Conservation (phyloP, 2,329 filamentous ascomycete genomes). For the Curvularia verruculosa region DNA sequence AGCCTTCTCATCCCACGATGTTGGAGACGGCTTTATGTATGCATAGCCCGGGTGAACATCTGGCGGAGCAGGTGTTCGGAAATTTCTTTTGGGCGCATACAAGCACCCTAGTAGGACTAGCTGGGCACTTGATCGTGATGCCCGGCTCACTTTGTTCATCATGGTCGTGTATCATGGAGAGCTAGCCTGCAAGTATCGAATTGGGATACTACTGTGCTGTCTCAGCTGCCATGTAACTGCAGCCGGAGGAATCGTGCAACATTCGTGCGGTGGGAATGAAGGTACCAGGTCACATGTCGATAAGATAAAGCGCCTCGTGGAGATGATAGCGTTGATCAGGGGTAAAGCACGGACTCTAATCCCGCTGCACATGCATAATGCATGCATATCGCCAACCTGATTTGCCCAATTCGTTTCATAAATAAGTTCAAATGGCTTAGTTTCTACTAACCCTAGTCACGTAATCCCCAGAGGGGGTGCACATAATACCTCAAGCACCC, state of each 20-base stretch:
- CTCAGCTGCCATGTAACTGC: not conserved
- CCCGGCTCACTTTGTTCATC: not conserved
- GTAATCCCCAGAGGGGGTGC: slow-evolving; percentile 2
- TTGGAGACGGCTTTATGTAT: slow-evolving; percentile 1
- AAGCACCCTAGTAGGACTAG: not conserved
- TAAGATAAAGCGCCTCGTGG: slow-evolving; percentile 13
- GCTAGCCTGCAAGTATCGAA: not conserved
- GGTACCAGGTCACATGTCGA: slow-evolving; percentile 3
- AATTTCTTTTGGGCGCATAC: slow-evolving; percentile 4
- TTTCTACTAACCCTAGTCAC: not conserved
- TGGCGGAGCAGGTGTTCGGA: not conserved
- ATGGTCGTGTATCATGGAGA: not conserved
- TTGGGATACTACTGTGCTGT: not conserved
- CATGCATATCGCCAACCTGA: slow-evolving; percentile 8
- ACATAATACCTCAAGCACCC: slow-evolving; percentile 13
- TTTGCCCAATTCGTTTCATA: slow-evolving; percentile 15
- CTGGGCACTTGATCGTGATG: not conserved
- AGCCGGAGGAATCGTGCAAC: no score
- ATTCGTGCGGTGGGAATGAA: not conserved
- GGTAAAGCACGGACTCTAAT: slow-evolving; percentile 10
- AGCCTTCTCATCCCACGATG: not conserved
- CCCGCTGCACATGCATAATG: slow-evolving; percentile 1
- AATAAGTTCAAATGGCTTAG: slow-evolving; percentile 7
- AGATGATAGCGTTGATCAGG: slow-evolving; percentile 16
- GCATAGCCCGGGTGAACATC: not conserved